Conservation (phyloP, 768 basidiomycete genomes). For the Mycena albidolilacea region DNA sequence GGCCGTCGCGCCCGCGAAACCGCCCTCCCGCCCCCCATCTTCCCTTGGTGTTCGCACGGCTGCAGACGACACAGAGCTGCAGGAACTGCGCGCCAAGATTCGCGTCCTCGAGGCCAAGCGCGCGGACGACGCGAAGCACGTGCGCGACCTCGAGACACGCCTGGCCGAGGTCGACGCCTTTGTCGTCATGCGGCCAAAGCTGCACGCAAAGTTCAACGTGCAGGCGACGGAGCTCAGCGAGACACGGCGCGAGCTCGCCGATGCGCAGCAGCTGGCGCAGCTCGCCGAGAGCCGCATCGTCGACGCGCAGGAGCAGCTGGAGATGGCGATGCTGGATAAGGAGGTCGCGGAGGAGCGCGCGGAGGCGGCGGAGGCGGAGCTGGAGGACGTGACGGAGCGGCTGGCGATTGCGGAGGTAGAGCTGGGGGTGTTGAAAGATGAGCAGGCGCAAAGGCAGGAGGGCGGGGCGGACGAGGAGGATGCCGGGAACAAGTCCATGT, state of each 20-base stretch:
- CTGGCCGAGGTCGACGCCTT: constrained; percentile 89
- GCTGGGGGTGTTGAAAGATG: constrained; percentile 82
- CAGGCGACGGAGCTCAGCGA: constrained; percentile 86
- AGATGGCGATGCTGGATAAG: constrained; percentile 96
- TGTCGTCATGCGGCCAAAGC: constrained; percentile 87
- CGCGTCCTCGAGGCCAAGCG: constrained; percentile 91
- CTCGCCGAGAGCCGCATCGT: constrained; percentile 78
- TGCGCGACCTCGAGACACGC: constrained; percentile 89
- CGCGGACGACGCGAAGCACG: constrained; percentile 86
- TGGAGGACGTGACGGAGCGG: constrained; percentile 85
- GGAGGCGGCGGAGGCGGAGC: constrained; percentile 82
- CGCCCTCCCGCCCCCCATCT: constrained; percentile 49
- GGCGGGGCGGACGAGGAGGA: constrained; percentile 43
- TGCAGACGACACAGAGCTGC: constrained; percentile 73
- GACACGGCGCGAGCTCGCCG: constrained; percentile 82
- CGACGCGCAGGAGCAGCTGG: constrained; percentile 91
- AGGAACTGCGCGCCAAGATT: constrained; percentile 88
- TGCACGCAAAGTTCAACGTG: constrained; percentile 88
- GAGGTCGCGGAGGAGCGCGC: constrained; percentile 96
- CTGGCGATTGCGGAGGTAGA: constrained; percentile 88
- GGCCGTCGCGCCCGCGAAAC: not conserved
- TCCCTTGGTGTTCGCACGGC: constrained; percentile 38
- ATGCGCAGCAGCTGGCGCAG: constrained; percentile 81
- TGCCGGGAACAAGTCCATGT: constrained; percentile 45
- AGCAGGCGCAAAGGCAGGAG: constrained; percentile 45